A percentile compares a stretch with the other conserved stretches of the same genome.
Evolutionary conservation across 2,329 filamentous ascomycete species (phyloP).

Genomic region (Fusarium concolor): DNA sequence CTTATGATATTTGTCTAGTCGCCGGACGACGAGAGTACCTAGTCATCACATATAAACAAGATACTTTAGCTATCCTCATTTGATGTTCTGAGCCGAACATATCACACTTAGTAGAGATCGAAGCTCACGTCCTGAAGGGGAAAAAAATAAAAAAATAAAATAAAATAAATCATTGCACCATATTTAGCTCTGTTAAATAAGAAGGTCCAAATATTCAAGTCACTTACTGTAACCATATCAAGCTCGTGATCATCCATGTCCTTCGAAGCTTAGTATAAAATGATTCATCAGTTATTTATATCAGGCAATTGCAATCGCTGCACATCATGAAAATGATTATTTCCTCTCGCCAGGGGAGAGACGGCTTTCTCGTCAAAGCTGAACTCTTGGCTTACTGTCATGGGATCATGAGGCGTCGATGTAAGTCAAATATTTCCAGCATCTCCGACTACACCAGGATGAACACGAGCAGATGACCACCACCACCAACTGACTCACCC

Average conservation of each 20-base stretch:
- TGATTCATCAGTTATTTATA: neutral
- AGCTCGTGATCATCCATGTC: neutral
- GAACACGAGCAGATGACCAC: slow-evolving; percentile 13
- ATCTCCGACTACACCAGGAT: neutral
- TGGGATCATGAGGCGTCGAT: slow-evolving; percentile 9
- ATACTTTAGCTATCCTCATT: too few species aligned
- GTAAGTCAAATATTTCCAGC: slow-evolving; percentile 11
- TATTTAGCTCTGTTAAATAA: neutral
- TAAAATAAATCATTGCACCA: neutral
- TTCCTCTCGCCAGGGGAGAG: neutral
- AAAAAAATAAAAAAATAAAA: too few species aligned
- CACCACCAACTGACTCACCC: neutral
- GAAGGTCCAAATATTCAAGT: neutral
- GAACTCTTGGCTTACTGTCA: neutral
- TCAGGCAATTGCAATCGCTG: neutral
- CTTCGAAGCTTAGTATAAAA: neutral
- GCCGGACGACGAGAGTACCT: too few species aligned
- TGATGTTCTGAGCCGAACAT: neutral
- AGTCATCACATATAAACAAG: too few species aligned
- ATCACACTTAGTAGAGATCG: neutral
- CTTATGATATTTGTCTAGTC: too few species aligned
- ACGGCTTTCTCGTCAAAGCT: neutral
- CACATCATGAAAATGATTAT: neutral
- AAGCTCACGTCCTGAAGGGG: neutral
- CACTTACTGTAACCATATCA: neutral